phyloP scores from a whole-genome alignment of 2,329 filamentous ascomycete genomes.

The Neonectria neomacrospora region DNA sequence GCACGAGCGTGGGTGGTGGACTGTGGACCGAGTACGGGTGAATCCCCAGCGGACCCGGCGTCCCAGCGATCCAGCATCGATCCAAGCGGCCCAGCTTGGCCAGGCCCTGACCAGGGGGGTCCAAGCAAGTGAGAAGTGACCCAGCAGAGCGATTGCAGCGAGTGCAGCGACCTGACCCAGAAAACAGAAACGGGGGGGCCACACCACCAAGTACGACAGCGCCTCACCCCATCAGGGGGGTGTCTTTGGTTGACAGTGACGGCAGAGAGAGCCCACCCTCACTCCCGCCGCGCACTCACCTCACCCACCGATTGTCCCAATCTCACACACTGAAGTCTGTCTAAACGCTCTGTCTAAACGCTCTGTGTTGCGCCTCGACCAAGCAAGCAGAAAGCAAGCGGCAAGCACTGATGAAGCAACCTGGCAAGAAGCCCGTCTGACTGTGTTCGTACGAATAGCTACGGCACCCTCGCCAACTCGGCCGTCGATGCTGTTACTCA shows the following conservation, averaged over 20 bases:
- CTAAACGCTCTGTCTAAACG: background rate
- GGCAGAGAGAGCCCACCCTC: background rate
- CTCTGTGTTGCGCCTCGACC: background rate
- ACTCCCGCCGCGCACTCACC: background rate
- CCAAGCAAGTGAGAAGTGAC: constrained; percentile 26
- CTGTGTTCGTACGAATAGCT: constrained; percentile 23
- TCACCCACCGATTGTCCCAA: background rate
- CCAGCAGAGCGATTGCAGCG: constrained; percentile 6
- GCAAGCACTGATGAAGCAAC: constrained; percentile 7
- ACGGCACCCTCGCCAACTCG: constrained; percentile 18
- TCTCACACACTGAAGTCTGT: background rate
- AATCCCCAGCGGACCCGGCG: constrained; percentile 8
- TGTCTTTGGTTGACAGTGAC: background rate
- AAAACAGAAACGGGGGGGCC: background rate
- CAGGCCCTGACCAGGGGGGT: constrained; percentile 14
- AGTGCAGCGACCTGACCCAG: constrained; percentile 30
- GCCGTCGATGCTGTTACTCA: constrained; percentile 20
- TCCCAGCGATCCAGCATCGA: constrained; percentile 26
- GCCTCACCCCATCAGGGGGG: background rate
- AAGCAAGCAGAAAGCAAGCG: background rate
- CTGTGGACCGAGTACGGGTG: constrained; percentile 32
- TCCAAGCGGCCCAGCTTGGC: constrained; percentile 23
- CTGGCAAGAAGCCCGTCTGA: constrained; percentile 31
- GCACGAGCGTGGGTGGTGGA: constrained; percentile 31
- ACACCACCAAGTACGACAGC: constrained; percentile 4